Percentiles rank a stretch among this genome's conserved stretches.
These are phyloP conservation scores for Hyphopichia wangnamkhiaoensis DNA, from an alignment of 1,139 yeast genomes.

Conservation along the genomic window DNA sequence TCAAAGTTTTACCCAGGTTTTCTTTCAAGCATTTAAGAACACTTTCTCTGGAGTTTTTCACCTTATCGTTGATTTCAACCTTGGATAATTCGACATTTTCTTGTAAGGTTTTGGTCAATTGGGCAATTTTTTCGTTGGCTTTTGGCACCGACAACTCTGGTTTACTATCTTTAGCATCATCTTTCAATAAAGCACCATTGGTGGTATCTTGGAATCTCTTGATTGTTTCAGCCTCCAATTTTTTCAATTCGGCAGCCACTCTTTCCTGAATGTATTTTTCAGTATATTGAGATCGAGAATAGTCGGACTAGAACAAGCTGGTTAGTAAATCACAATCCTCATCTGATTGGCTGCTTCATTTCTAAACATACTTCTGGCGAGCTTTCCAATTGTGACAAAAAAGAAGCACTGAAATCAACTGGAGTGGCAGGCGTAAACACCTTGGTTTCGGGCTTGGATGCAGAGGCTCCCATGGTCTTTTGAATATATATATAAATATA, in stretches of 20 bases:
- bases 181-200: slow-evolving; percentile 38
- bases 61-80: slow-evolving; percentile 31
- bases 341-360: neutral
- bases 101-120: slow-evolving; percentile 48
- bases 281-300: slow-evolving; percentile 76
- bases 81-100: slow-evolving; percentile 49
- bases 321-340: slow-evolving; percentile 20
- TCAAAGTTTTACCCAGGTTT: slow-evolving; percentile 73
- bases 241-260: slow-evolving; percentile 65
- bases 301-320: slow-evolving; percentile 52
- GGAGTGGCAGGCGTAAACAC: slow-evolving; percentile 73
- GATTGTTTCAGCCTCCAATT: slow-evolving; percentile 61
- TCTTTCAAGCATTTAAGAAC: slow-evolving; percentile 67
- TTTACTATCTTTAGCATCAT: slow-evolving; percentile 28
- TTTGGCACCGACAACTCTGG: slow-evolving; percentile 27
- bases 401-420: slow-evolving; percentile 69
- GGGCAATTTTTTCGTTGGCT: slow-evolving; percentile 40
- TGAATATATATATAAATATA: slow-evolving; percentile 2
- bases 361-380: slow-evolving; percentile 57
- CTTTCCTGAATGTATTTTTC: slow-evolving; percentile 78
- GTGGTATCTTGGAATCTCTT: slow-evolving; percentile 56
- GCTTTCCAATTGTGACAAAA: slow-evolving; percentile 69
- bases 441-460: slow-evolving; percentile 64
- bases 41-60: slow-evolving; percentile 49
- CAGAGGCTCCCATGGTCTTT: slow-evolving; percentile 50